Evolutionary conservation across 805 yeast species (phyloP).

Genomic region (Teunomyces atbi): DNA sequence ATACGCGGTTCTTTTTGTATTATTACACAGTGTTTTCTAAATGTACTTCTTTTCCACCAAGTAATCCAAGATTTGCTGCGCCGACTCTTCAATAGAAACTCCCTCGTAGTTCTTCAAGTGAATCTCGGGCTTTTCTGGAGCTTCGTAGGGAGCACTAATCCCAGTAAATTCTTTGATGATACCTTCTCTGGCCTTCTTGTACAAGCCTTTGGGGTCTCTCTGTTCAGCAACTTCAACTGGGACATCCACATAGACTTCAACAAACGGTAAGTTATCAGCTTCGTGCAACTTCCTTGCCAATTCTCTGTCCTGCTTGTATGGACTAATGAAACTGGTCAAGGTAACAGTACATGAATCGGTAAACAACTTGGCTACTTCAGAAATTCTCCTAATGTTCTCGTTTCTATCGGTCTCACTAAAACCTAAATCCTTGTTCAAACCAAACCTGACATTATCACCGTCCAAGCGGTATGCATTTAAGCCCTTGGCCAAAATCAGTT

Average conservation of each 20-base stretch:
- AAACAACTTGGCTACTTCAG: slow-evolving; percentile 91
- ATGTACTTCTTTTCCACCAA: slow-evolving; percentile 51
- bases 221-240: slow-evolving; percentile 93
- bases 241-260: slow-evolving; percentile 90
- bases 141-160: slow-evolving; percentile 93
- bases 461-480: slow-evolving; percentile 83
- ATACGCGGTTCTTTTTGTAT: background rate
- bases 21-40: slow-evolving; percentile 6
- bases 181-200: slow-evolving; percentile 96
- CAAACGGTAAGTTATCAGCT: slow-evolving; percentile 71
- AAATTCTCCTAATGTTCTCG: slow-evolving; percentile 92
- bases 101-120: slow-evolving; percentile 69
- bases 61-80: slow-evolving; percentile 66
- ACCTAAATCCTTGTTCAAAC: slow-evolving; percentile 92
- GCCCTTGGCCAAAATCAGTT: slow-evolving; percentile 65
- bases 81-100: slow-evolving; percentile 76
- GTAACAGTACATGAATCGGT: slow-evolving; percentile 90
- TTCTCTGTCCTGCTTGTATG: slow-evolving; percentile 81
- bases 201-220: slow-evolving; percentile 96
- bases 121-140: slow-evolving; percentile 81
- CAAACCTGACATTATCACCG: slow-evolving; percentile 93
- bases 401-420: slow-evolving; percentile 89
- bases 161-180: slow-evolving; percentile 93
- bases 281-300: slow-evolving; percentile 83
- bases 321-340: slow-evolving; percentile 89